Conservation (phyloP, 2,329 filamentous ascomycete genomes). For the Fusarium stilboides region DNA sequence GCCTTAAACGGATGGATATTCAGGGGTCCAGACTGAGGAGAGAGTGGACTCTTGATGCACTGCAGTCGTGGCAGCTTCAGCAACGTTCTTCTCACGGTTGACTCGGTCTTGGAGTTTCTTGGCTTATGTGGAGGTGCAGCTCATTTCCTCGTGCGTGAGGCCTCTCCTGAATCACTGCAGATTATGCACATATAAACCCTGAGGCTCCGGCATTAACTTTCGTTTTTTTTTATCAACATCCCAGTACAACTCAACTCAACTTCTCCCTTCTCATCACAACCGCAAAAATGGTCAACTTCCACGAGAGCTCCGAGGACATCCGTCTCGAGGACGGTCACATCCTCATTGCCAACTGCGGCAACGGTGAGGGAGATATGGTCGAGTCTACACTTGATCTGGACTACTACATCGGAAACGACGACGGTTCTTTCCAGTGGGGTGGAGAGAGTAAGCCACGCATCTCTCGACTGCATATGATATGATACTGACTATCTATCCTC, state of each 20-base stretch:
- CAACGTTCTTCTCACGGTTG: conserved; percentile 24
- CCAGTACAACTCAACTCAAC: background rate
- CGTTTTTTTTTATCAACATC: conserved; percentile 3
- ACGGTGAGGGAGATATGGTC: conserved; percentile 59
- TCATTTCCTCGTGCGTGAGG: conserved; percentile 20
- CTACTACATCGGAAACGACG: conserved; percentile 64
- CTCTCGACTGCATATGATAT: fast-evolving
- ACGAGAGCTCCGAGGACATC: conserved; percentile 62
- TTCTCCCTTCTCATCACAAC: background rate
- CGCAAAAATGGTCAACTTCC: conserved; percentile 59
- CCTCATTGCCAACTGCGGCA: conserved; percentile 60
- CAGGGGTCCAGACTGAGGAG: conserved; percentile 10
- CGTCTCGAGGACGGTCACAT: conserved; percentile 65
- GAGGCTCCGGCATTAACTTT: background rate
- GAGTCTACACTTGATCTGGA: conserved; percentile 67
- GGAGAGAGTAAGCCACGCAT: conserved; percentile 48
- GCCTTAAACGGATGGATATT: conserved; percentile 8
- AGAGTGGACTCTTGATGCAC: conserved; percentile 32
- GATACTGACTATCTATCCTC: background rate
- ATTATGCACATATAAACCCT: conserved; percentile 20
- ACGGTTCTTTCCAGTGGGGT: conserved; percentile 65
- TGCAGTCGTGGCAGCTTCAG: conserved; percentile 43
- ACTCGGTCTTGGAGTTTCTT: conserved; percentile 39
- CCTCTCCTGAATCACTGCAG: conserved; percentile 25
- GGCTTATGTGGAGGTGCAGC: conserved; percentile 24